Percentiles rank a stretch among this genome's conserved stretches.
phyloP scores from a whole-genome alignment of 176 grass and related monocot species.

The Panicum miliaceum region DNA sequence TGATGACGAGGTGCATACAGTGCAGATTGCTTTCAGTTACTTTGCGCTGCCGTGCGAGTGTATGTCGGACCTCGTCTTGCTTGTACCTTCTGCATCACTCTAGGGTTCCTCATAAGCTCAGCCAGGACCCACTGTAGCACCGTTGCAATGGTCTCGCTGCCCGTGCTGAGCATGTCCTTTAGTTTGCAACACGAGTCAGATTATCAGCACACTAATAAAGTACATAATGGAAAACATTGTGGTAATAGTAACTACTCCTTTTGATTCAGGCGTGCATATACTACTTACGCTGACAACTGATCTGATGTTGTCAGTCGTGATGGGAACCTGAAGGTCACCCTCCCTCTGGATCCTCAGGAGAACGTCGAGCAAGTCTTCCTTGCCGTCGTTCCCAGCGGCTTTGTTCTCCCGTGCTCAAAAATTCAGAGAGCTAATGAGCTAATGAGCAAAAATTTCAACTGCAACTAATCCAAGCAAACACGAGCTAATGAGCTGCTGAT shows the following conservation, averaged over 20 bases:
- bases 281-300: background rate
- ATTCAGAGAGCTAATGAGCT: too few relatives aligned
- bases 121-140: conserved; percentile 39
- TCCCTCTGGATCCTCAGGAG: too few relatives aligned
- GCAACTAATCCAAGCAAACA: too few relatives aligned
- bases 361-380: conserved; percentile 53
- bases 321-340: conserved; percentile 14
- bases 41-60: background rate
- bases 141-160: conserved; percentile 24
- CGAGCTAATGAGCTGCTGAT: too few relatives aligned
- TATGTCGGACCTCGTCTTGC: conserved; percentile 27
- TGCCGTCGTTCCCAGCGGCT: background rate
- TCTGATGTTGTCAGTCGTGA: conserved; percentile 46
- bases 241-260: background rate
- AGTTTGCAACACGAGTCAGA: background rate
- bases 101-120: conserved; percentile 40
- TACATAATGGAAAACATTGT: background rate
- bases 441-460: too few relatives aligned
- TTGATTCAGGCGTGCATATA: background rate
- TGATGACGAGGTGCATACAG: conserved; percentile 42
- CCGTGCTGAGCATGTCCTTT: conserved; percentile 38
- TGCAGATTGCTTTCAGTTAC: conserved; percentile 2
- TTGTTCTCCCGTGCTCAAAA: conserved; percentile 35
- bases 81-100: conserved; percentile 37
- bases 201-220: background rate